phyloP scores from a whole-genome alignment of 768 basidiomycete genomes.

The Psilocybe tampanensis region DNA sequence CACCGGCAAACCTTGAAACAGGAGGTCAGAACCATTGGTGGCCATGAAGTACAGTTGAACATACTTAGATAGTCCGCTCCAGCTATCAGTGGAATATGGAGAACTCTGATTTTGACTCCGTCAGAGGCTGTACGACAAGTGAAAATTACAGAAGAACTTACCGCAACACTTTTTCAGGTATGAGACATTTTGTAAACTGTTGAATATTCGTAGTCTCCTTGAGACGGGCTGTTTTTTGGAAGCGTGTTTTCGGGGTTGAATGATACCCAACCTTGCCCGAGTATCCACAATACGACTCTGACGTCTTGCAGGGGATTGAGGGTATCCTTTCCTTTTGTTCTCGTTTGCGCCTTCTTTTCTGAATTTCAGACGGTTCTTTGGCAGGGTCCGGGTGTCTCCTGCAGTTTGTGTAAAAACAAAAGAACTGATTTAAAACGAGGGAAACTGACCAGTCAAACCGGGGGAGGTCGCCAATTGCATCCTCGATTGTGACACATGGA shows the following conservation, averaged over 20 bases:
- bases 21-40: not conserved
- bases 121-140: not conserved
- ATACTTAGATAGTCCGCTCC: constrained; percentile 70
- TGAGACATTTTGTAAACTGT: constrained; percentile 63
- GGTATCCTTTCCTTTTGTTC: constrained; percentile 25
- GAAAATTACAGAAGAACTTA: constrained; percentile 17
- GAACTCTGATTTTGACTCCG: constrained; percentile 42
- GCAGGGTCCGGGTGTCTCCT: constrained; percentile 41
- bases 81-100: constrained; percentile 56
- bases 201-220: constrained; percentile 56
- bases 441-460: constrained; percentile 73
- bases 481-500: constrained; percentile 60
- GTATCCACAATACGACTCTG: constrained; percentile 38
- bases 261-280: constrained; percentile 33
- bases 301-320: constrained; percentile 36
- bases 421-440: not conserved
- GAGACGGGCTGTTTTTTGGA: constrained; percentile 50
- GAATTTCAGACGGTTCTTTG: constrained; percentile 9
- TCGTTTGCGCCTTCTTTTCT: constrained; percentile 22
- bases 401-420: not conserved
- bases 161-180: constrained; percentile 59
- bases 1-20: constrained; percentile 40
- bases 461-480: constrained; percentile 75
- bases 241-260: constrained; percentile 38
- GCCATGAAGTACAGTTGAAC: constrained; percentile 10